A percentile compares a stretch with the other conserved stretches of the same genome.
phyloP scores from a whole-genome alignment of 768 basidiomycete species.

The Tremella fuciformis region DNA sequence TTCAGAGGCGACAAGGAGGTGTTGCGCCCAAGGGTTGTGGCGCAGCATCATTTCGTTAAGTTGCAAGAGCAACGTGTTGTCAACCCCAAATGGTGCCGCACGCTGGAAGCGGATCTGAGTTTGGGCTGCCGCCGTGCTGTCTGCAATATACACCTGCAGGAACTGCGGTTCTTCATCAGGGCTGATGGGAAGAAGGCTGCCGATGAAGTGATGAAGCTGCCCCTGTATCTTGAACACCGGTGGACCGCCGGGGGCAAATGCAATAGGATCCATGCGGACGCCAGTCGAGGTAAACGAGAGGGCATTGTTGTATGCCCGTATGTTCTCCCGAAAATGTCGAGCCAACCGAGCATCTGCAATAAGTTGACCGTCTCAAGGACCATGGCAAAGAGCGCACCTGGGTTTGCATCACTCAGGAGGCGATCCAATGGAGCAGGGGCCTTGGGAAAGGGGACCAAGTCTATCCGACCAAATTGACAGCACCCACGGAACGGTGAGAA shows the following conservation, averaged over 20 bases:
- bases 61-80: too few relatives aligned
- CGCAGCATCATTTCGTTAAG: too few relatives aligned
- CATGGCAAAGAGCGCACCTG: background rate
- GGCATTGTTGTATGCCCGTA: constrained; percentile 25
- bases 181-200: constrained; percentile 5
- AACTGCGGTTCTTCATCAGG: too few relatives aligned
- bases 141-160: constrained; percentile 21
- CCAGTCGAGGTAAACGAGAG: constrained; percentile 21
- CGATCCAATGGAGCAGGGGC: background rate
- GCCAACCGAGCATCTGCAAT: too few relatives aligned
- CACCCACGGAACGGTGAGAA: too few relatives aligned
- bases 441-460: background rate
- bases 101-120: too few relatives aligned
- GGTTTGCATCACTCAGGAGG: background rate
- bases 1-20: too few relatives aligned
- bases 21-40: too few relatives aligned
- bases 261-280: constrained; percentile 7
- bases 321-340: constrained; percentile 14
- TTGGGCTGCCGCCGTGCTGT: constrained; percentile 2
- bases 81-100: too few relatives aligned
- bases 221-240: constrained; percentile 15
- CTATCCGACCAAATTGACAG: background rate
- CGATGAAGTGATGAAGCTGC: constrained; percentile 17
- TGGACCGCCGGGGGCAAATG: constrained; percentile 3
- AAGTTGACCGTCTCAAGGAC: background rate